Evolutionary conservation across 345 rosid genomes (phyloP), one percentile per base, ranked within the genome.

Genomic region (Aurinia saxatilis): DNA sequence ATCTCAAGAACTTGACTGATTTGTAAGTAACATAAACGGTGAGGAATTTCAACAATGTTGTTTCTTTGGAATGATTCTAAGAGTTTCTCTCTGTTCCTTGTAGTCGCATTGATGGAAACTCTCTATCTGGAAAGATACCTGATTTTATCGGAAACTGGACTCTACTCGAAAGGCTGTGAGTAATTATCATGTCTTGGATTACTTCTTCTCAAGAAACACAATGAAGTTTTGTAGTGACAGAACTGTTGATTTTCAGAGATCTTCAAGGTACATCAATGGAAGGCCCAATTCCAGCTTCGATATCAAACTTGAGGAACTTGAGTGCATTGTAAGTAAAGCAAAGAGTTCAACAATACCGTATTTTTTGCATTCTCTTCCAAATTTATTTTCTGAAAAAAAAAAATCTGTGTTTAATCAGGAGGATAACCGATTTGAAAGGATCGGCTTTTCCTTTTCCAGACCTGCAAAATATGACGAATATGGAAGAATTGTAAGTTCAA

Each of bases 111-210:
- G 97, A 90, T 76, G 99, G 96, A 44, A 93, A 21, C 73, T 56
- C 52, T 45, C 10, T 93, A 37, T 81, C 90, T 0, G 99, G 97
- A 10, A 82, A 74, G 74, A 79, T 93, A 65, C 96, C 99, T 4
- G 78, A 79, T 44, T 78, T 93, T 27, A 84, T 93, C 0, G 97
- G 92, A 45, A 90, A 80, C 49, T 93, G 97, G 99, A 90, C 85
- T 41, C 60, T 9, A 10, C 70, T 93, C 9, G 3, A 0, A 0
- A 82, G 75, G 63, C 74, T 93, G 96, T 90, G 74, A 78, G 96
- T 80, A 19, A 47, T 45, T 35, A 39, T 37, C 37, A 16, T 10
- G 11, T 34, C 33, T 8, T 1, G 7, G 33, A 41, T 56, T 11
- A 9, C 30, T 18, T 53, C 5, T 15, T 37, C 7, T 37, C 35